Evolutionary conservation across 2,329 filamentous ascomycete species (phyloP).

Genomic region (Diaporthe eres): DNA sequence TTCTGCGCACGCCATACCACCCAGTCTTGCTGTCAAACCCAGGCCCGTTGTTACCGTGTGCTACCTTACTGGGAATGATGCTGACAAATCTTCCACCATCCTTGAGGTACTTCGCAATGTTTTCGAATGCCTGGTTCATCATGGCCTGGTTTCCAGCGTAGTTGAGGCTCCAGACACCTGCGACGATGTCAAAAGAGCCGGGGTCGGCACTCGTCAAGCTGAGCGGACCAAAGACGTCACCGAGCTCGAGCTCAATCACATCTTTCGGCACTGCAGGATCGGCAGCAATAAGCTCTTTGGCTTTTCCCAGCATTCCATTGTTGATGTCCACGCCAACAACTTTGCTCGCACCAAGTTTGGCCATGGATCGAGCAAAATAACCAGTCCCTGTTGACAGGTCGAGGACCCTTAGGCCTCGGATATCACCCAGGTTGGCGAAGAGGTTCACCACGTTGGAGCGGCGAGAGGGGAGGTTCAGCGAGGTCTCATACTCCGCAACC

Average conservation of each 20-base stretch:
- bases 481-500: neutral
- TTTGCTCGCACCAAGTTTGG: neutral
- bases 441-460: neutral
- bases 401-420: neutral
- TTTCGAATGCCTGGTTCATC: neutral
- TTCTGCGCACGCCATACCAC: neutral
- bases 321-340: slow-evolving; percentile 22
- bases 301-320: neutral
- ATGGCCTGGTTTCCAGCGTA: slow-evolving; percentile 1
- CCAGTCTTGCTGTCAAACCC: neutral
- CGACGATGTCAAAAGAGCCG: neutral
- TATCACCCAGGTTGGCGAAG: neutral
- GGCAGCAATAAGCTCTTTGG: neutral
- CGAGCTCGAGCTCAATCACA: neutral
- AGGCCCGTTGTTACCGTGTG: neutral
- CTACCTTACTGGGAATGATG: neutral
- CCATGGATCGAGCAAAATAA: neutral
- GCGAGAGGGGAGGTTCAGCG: slow-evolving; percentile 2
- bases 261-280: neutral
- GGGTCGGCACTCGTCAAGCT: neutral
- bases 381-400: neutral
- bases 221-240: slow-evolving; percentile 12
- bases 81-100: neutral
- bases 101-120: neutral
- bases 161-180: slow-evolving; percentile 8